phyloP scores from a whole-genome alignment of 2,329 filamentous ascomycete genomes.

The Pseudovirgaria hyperparasitica region DNA sequence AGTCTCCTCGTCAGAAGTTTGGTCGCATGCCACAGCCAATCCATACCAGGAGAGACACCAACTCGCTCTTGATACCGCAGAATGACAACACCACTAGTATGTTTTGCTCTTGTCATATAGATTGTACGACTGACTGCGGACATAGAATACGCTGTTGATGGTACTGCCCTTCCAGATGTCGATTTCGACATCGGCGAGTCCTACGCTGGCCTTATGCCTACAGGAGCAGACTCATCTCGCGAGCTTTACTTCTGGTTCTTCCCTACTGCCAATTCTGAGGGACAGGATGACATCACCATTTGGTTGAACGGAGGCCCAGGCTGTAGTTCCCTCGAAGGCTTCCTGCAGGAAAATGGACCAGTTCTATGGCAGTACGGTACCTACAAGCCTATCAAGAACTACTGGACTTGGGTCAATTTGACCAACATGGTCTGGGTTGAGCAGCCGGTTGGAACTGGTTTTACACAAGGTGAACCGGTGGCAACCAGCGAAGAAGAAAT shows the following conservation, averaged over 20 bases:
- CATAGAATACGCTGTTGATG: slow-evolving; percentile 23
- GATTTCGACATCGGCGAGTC: slow-evolving; percentile 32
- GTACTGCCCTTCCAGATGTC: slow-evolving; percentile 34
- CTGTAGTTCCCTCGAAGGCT: slow-evolving; percentile 34
- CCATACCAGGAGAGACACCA: too few species aligned
- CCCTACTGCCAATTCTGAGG: slow-evolving; percentile 35
- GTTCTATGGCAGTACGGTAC: slow-evolving; percentile 33
- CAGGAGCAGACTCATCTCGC: slow-evolving; percentile 31
- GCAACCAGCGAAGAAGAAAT: slow-evolving; percentile 55
- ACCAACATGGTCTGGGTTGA: slow-evolving; percentile 70
- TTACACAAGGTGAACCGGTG: slow-evolving; percentile 50
- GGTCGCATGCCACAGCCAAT: too few species aligned
- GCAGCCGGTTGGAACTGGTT: slow-evolving; percentile 56
- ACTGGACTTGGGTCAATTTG: slow-evolving; percentile 43
- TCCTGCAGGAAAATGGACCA: slow-evolving; percentile 36
- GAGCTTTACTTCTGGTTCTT: slow-evolving; percentile 45
- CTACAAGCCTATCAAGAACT: slow-evolving; percentile 27
- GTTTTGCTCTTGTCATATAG: slow-evolving; percentile 9
- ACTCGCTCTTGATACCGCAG: slow-evolving; percentile 29
- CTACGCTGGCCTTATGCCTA: slow-evolving; percentile 37
- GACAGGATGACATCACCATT: slow-evolving; percentile 37
- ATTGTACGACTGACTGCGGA: slow-evolving; percentile 5
- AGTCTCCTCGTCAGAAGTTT: too few species aligned
- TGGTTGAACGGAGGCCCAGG: slow-evolving; percentile 35
- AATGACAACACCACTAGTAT: slow-evolving; percentile 26